Conservation (phyloP, 345 rosid species). For the Melaleuca quinquenervia region DNA sequence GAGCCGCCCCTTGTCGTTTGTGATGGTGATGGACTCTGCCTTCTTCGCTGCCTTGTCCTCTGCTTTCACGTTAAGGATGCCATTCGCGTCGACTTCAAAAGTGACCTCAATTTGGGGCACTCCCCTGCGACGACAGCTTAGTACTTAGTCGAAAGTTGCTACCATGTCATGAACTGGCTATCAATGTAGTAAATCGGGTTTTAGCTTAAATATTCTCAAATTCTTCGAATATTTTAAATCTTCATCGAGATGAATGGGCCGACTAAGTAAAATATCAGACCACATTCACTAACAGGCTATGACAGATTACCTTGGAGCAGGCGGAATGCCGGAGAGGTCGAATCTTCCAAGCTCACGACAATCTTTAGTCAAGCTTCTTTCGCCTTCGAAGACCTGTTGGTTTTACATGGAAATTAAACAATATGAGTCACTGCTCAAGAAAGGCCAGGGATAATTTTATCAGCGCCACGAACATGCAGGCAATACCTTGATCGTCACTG, state of each 20-base stretch:
- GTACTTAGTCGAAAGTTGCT: neutral
- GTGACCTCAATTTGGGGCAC: constrained; percentile 94
- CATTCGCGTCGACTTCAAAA: constrained; percentile 41
- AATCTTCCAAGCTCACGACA: constrained; percentile 79
- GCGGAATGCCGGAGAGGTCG: constrained; percentile 72
- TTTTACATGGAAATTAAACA: neutral
- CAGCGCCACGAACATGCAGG: neutral
- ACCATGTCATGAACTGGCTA: neutral
- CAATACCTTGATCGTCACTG: constrained; percentile 78
- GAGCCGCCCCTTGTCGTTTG: constrained; percentile 40
- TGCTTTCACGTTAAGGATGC: constrained; percentile 38
- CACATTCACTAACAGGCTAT: neutral
- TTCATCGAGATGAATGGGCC: neutral
- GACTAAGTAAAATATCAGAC: neutral
- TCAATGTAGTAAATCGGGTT: neutral
- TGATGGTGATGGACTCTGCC: constrained; percentile 33
- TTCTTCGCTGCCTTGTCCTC: constrained; percentile 46
- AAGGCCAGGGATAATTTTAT: neutral
- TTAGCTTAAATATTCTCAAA: neutral
- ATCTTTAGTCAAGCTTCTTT: constrained; percentile 95
- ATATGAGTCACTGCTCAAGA: neutral
- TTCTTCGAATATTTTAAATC: neutral
- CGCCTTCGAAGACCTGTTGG: constrained; percentile 84
- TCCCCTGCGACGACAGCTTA: constrained; percentile 48
- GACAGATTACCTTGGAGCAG: constrained; percentile 65